A percentile compares a stretch with the other conserved stretches of the same genome.
These are phyloP conservation scores for Penicillium goetzii DNA, from an alignment of 495 filamentous ascomycete species.

Conservation along the genomic window DNA sequence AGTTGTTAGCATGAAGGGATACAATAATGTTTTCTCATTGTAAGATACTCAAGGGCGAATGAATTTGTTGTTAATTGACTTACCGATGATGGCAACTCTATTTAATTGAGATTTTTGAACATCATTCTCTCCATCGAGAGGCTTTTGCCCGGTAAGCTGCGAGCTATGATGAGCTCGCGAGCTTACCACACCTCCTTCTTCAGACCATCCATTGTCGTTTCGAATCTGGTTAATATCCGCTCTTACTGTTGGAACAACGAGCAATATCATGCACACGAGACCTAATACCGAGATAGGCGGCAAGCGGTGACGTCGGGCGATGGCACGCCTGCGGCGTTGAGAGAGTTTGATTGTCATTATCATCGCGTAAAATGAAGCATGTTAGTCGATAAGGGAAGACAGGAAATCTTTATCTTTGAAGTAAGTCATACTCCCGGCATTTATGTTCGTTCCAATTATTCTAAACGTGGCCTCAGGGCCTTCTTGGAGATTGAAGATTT, in stretches of 20 bases:
- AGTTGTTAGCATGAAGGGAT: neutral
- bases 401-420: neutral
- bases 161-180: neutral
- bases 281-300: neutral
- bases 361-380: neutral
- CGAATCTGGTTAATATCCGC: neutral
- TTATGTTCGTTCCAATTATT: neutral
- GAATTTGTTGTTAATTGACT: neutral
- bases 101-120: neutral
- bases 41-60: no score
- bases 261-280: neutral
- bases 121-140: neutral
- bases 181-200: neutral
- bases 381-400: neutral
- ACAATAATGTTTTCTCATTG: no score
- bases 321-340: neutral
- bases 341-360: neutral
- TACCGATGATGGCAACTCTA: conserved; percentile 2
- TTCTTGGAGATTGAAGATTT: neutral
- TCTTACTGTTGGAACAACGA: neutral
- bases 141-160: neutral
- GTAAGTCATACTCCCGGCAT: neutral
- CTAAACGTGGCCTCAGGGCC: neutral
- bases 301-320: neutral
- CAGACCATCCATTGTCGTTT: neutral